Conservation (phyloP, 2,329 filamentous ascomycete species). For the Knoxdaviesia capensis region DNA sequence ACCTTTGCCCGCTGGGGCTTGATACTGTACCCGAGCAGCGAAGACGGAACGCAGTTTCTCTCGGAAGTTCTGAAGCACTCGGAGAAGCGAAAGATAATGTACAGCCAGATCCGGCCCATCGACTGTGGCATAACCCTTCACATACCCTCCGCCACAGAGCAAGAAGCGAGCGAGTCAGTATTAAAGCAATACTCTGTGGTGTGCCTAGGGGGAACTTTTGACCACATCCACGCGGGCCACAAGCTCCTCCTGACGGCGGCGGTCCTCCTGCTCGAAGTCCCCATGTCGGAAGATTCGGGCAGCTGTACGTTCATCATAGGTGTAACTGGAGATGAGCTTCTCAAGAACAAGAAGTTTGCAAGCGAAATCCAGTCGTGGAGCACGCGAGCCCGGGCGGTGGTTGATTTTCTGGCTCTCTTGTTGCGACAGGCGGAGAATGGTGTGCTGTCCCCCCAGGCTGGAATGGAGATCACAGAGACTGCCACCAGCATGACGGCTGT, state of each 20-base stretch:
- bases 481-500: conserved; percentile 15
- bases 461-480: not conserved
- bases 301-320: conserved; percentile 54
- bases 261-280: conserved; percentile 44
- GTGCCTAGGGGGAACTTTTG: conserved; percentile 83
- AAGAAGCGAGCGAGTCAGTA: no score
- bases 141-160: no score
- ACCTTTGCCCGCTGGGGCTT: no score
- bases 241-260: conserved; percentile 90
- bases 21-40: no score
- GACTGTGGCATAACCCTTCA: no score
- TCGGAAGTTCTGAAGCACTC: no score
- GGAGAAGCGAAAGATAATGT: no score
- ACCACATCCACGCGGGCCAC: conserved; percentile 87
- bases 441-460: no score
- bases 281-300: conserved; percentile 13
- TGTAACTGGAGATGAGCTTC: conserved; percentile 69
- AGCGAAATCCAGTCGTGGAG: conserved; percentile 68
- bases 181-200: conserved; percentile 18
- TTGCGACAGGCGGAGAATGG: no score
- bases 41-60: no score
- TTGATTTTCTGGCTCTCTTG: conserved; percentile 41
- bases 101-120: no score
- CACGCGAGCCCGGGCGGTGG: conserved; percentile 44
- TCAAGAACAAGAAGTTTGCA: conserved; percentile 76